Base-by-base conservation (phyloP, 352 stramenopile species). In the Pilasporangium apinafurcum region DNA sequence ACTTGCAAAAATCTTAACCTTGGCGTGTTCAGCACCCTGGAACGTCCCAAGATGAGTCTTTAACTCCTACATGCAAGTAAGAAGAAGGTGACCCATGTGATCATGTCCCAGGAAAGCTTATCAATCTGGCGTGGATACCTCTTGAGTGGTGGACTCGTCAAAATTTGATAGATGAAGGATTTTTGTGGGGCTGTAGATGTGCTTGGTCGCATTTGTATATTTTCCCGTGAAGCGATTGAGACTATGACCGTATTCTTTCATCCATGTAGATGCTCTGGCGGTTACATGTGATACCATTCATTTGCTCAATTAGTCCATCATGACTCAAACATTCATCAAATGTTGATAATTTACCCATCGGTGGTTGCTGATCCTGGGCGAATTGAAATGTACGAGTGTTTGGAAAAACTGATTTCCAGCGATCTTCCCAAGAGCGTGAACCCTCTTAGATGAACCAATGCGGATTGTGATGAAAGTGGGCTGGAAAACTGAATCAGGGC, bases 141-240 rank as follows among this genome's bases (percentile, higher is more conserved):
- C 58, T 14, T 51, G 38, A 3, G 51, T 61, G 4, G 44, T 41
- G 20, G 33, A 39, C 27, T 69, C 62, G 16, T 79, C 71, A 43
- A 84, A 63, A 48, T 84, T 84, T 16, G 71, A 84, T 12, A 82
- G 27, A 39, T 84, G 71, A 12, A 84, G 53, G 29, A 84, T 70
- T 40, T 72, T 68, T n/a, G 68, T 82, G 13, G 71, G 71, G 30
- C 71, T 81, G 59, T 82, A 80, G 37, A 84, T 75, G 45, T 84
- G 67, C 49, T 76, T 78, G 37, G 62, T 77, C 42, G 51, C 50
- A 41, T 75, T 65, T 12, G 65, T 55, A 41, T 75, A 75, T 48
- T 80, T 84, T 40, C 68, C 71, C 7, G 71, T 84, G 57, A 84
- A 84, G 1, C 71, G 68, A 39, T 82, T 84, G 27, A 64, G 44